Evolutionary conservation across 768 basidiomycete genomes (phyloP).

Genomic region (Gymnopilus dilepis): DNA sequence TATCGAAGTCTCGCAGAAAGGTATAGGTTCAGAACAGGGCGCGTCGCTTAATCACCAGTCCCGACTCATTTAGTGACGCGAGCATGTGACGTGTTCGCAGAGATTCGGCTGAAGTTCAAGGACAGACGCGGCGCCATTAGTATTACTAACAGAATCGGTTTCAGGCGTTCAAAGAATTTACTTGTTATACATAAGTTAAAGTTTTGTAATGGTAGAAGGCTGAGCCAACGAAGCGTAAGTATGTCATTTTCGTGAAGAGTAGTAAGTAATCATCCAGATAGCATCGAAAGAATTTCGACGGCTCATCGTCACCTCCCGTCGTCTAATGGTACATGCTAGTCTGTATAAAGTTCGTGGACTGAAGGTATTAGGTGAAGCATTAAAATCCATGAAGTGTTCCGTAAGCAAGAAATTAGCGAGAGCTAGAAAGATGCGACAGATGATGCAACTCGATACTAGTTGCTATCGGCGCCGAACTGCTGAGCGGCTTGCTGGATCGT

Average conservation of each 20-base stretch:
- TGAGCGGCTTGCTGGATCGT: constrained; percentile 38
- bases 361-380: constrained; percentile 5
- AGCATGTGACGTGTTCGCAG: no score
- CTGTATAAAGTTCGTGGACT: constrained; percentile 12
- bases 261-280: constrained; percentile 2
- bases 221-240: background rate
- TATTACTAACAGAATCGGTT: background rate
- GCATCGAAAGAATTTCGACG: background rate
- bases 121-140: no score
- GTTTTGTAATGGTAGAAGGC: background rate
- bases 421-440: background rate
- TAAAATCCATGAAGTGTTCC: constrained; percentile 18
- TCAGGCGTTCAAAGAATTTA: background rate
- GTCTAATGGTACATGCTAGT: constrained; percentile 19
- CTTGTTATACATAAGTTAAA: background rate
- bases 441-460: background rate
- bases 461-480: constrained; percentile 35
- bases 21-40: no score
- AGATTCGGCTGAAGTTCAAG: no score
- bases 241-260: constrained; percentile 1
- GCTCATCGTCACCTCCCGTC: background rate
- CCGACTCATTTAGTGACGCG: no score
- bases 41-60: background rate
- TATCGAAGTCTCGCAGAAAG: no score
- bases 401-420: constrained; percentile 2